Percentiles rank a stretch among this genome's conserved stretches.
phyloP scores from a whole-genome alignment of 176 grass and related monocot genomes.

The Oryza nivara region DNA sequence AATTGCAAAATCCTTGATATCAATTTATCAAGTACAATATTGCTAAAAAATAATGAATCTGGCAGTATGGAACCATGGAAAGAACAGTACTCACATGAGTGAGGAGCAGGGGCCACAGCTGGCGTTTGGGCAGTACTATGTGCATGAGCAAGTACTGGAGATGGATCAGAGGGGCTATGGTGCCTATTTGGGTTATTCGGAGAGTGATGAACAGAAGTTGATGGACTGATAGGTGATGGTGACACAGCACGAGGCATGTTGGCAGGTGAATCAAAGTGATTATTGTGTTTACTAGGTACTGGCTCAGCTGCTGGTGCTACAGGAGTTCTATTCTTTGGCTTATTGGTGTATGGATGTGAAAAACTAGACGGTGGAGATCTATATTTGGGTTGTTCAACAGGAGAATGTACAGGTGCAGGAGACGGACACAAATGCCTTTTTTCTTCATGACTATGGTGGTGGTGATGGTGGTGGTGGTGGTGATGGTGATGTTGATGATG shows the following conservation, averaged over 20 bases:
- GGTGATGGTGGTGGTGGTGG: slow-evolving; percentile 23
- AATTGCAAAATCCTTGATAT: background rate
- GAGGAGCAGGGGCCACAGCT: slow-evolving; percentile 37
- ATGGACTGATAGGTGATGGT: slow-evolving; percentile 35
- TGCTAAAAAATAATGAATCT: background rate
- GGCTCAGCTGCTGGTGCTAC: slow-evolving; percentile 35
- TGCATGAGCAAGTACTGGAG: slow-evolving; percentile 32
- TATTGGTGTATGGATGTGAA: slow-evolving; percentile 38
- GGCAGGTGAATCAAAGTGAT: slow-evolving; percentile 48
- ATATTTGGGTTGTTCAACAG: slow-evolving; percentile 45
- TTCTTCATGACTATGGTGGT: slow-evolving; percentile 29
- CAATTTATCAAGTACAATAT: background rate
- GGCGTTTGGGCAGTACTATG: slow-evolving; percentile 22
- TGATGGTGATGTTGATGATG: background rate
- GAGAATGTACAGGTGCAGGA: slow-evolving; percentile 49
- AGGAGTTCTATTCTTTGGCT: slow-evolving; percentile 49
- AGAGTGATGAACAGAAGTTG: slow-evolving; percentile 38
- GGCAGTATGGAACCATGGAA: background rate
- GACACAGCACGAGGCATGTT: background rate
- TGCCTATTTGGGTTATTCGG: slow-evolving; percentile 17
- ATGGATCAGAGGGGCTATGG: slow-evolving; percentile 24
- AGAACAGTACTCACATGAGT: slow-evolving; percentile 38
- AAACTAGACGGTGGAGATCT: slow-evolving; percentile 47
- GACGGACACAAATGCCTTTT: slow-evolving; percentile 48
- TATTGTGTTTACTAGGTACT: slow-evolving; percentile 31